A percentile compares a stretch with the other conserved stretches of the same genome.
Conservation (phyloP, 495 filamentous ascomycete genomes). For the Hypomontagnella submonticulosa region DNA sequence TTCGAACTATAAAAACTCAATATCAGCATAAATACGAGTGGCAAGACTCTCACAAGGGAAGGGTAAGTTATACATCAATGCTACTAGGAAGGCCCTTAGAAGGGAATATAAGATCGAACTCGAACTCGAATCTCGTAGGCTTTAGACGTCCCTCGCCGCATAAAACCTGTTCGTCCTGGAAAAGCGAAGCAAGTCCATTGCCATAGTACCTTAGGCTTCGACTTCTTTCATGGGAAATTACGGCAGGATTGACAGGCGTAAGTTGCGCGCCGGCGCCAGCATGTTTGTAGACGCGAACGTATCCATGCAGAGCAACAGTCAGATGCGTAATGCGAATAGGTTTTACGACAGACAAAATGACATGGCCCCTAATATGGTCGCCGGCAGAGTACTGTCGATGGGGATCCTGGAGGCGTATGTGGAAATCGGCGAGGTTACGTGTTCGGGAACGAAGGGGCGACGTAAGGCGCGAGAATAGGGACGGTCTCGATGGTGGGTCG, state of each 20-base stretch:
- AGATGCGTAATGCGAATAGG: conserved; percentile 90
- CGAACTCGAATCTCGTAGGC: conserved; percentile 88
- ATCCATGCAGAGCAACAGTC: conserved; percentile 86
- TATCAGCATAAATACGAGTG: conserved; percentile 35
- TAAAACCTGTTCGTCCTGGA: conserved; percentile 89
- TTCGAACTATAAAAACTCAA: conserved; percentile 75
- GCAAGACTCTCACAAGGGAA: conserved; percentile 2
- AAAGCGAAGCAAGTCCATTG: conserved; percentile 85
- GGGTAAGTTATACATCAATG: conserved; percentile 77
- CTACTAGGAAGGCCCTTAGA: conserved; percentile 86
- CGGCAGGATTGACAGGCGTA: conserved; percentile 56
- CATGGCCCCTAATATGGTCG: conserved; percentile 73
- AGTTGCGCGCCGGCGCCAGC: conserved; percentile 72
- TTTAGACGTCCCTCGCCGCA: conserved; percentile 91
- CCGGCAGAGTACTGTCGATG: conserved; percentile 83
- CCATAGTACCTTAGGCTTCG: conserved; percentile 74
- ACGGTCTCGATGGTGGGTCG: conserved; percentile 52
- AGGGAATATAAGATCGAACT: conserved; percentile 85
- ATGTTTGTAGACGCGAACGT: conserved; percentile 86
- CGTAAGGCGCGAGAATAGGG: conserved; percentile 61
- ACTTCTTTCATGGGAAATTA: conserved; percentile 55
- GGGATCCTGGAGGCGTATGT: conserved; percentile 83
- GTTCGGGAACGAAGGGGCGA: conserved; percentile 69
- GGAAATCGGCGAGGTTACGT: conserved; percentile 83
- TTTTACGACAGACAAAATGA: conserved; percentile 82